These are phyloP conservation scores for Peziza echinospora DNA, from an alignment of 495 filamentous ascomycete species.

Conservation along the genomic window DNA sequence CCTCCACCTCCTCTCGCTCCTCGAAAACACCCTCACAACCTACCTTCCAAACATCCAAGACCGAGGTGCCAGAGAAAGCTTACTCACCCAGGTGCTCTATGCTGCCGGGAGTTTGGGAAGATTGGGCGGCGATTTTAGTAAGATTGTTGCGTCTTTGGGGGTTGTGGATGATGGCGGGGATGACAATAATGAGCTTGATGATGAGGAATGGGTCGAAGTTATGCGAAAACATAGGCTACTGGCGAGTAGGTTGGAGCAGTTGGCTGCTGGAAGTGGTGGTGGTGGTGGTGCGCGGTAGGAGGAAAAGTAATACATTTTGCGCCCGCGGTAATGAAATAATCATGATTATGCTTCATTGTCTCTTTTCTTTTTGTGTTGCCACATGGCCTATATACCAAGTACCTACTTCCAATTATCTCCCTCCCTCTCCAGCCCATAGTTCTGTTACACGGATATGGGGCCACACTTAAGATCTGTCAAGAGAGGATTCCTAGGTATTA, in stretches of 20 bases:
- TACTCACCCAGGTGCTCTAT: conserved; percentile 87
- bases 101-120: conserved; percentile 84
- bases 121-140: conserved; percentile 78
- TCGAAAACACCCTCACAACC: conserved; percentile 51
- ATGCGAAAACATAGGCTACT: conserved; percentile 75
- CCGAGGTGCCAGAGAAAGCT: conserved; percentile 52
- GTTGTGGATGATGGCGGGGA: conserved; percentile 33
- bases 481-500: too few species aligned
- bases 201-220: conserved; percentile 70
- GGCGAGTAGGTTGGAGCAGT: conserved; percentile 65
- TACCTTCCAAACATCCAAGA: conserved; percentile 77
- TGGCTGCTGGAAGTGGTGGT: conserved; percentile 36
- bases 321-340: too few species aligned
- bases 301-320: too few species aligned
- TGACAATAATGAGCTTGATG: conserved; percentile 23
- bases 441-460: too few species aligned
- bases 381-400: too few species aligned
- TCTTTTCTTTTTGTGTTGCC: too few species aligned
- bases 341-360: too few species aligned
- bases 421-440: too few species aligned
- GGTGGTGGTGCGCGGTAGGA: too few species aligned
- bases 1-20: conserved; percentile 58
- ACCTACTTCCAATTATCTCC: too few species aligned
- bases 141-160: conserved; percentile 40
- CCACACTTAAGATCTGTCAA: too few species aligned